Conservation (phyloP, 1,284 basidiomycete genomes). For the Tilletia caries region DNA sequence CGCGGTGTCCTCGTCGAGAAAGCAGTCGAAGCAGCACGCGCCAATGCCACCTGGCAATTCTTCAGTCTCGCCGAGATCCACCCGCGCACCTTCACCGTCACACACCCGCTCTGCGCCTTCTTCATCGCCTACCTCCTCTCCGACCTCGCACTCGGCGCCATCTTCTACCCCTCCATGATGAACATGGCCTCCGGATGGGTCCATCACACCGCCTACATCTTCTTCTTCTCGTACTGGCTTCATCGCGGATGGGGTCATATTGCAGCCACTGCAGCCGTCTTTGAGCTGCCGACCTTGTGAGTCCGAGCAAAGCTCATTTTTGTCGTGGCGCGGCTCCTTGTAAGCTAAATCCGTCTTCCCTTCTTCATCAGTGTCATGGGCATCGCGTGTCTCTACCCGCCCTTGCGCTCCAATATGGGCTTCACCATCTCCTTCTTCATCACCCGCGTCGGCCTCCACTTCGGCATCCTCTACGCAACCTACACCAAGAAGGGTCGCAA, state of each 20-base stretch:
- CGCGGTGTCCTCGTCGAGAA: not conserved
- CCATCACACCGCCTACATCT: conserved; percentile 48
- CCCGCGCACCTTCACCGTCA: conserved; percentile 32
- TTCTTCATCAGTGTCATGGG: conserved; percentile 53
- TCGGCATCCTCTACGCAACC: conserved; percentile 35
- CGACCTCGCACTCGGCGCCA: conserved; percentile 43
- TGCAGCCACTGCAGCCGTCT: conserved; percentile 40
- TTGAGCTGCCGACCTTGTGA: conserved; percentile 42
- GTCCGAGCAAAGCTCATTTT: too few species aligned
- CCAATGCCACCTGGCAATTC: conserved; percentile 2
- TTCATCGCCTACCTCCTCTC: conserved; percentile 47
- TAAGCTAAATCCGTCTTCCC: too few species aligned
- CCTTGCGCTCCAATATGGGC: conserved; percentile 47
- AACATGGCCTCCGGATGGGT: conserved; percentile 50
- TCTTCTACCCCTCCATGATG: conserved; percentile 49
- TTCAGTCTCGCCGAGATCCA: conserved; percentile 39
- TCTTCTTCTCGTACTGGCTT: conserved; percentile 40
- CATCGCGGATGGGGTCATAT: conserved; percentile 43
- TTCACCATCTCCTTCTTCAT: conserved; percentile 49
- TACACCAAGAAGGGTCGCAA: conserved; percentile 34
- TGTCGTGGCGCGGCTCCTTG: too few species aligned
- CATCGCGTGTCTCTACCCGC: conserved; percentile 41
- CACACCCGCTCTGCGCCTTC: conserved; percentile 41
- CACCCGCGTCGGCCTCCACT: conserved; percentile 47
- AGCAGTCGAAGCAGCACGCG: not conserved